phyloP scores from a whole-genome alignment of 768 basidiomycete species.

The Mycena epipterygia region DNA sequence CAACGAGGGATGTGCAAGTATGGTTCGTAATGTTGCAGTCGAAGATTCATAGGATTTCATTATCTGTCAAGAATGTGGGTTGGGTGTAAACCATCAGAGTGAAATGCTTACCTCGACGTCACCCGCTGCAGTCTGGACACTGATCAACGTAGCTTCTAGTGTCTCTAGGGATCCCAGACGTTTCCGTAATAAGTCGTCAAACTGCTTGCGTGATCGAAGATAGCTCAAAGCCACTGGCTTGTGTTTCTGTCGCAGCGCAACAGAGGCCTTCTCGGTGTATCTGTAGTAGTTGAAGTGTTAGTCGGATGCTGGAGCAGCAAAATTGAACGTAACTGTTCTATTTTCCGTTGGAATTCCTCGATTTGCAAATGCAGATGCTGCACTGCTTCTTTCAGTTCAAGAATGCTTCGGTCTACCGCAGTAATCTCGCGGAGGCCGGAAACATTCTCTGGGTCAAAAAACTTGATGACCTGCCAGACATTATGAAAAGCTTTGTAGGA shows the following conservation, averaged over 20 bases:
- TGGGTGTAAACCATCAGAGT: conserved; percentile 6
- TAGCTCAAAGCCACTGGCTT: conserved; percentile 82
- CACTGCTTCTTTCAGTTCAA: conserved; percentile 84
- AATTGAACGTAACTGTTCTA: conserved; percentile 71
- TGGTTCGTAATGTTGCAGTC: conserved; percentile 78
- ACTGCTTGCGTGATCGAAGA: conserved; percentile 84
- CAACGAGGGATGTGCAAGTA: conserved; percentile 86
- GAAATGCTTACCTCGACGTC: conserved; percentile 79
- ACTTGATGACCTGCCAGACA: conserved; percentile 80
- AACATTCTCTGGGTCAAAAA: conserved; percentile 59
- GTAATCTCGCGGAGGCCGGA: conserved; percentile 65
- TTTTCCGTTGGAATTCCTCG: conserved; percentile 74
- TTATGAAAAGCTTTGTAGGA: conserved; percentile 5
- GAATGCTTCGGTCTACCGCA: conserved; percentile 84
- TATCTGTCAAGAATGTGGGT: conserved; percentile 64
- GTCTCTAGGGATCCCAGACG: conserved; percentile 81
- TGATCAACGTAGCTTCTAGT: conserved; percentile 80
- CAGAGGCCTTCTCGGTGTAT: conserved; percentile 73
- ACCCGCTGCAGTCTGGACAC: conserved; percentile 90
- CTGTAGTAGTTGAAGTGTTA: conserved; percentile 52
- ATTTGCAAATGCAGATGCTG: conserved; percentile 78
- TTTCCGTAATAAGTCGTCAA: conserved; percentile 83
- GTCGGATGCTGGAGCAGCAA: neutral
- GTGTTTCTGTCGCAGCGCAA: conserved; percentile 76
- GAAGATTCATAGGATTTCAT: conserved; percentile 90